Evolutionary conservation across 2,329 filamentous ascomycete species (phyloP).

Genomic region (Cryphonectria naterciae): DNA sequence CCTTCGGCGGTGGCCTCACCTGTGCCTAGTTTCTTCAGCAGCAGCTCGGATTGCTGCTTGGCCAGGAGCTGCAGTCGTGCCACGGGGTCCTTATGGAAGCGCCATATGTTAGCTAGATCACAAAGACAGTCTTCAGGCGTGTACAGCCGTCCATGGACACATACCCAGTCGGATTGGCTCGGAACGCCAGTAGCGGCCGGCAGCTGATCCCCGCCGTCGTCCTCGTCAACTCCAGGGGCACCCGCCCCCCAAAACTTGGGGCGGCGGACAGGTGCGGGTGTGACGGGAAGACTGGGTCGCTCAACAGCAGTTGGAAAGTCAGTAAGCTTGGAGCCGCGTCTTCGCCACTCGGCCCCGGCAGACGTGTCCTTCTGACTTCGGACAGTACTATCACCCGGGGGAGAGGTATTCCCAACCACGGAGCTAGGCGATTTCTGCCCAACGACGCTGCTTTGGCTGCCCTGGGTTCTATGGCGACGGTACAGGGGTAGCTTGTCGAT

Average conservation of each 20-base stretch:
- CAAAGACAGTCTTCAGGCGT: conserved; percentile 57
- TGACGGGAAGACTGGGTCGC: conserved; percentile 86
- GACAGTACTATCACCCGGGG: conserved; percentile 28
- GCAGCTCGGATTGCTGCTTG: conserved; percentile 65
- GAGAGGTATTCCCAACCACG: conserved; percentile 9
- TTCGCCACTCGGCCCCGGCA: conserved; percentile 32
- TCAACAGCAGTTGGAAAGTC: conserved; percentile 86
- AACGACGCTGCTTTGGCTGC: conserved; percentile 39
- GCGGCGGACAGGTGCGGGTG: conserved; percentile 77
- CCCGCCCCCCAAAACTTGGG: conserved; percentile 67
- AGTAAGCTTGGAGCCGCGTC: conserved; percentile 68
- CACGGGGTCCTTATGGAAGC: conserved; percentile 66
- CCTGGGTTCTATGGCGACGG: conserved; percentile 43
- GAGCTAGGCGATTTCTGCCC: conserved; percentile 33
- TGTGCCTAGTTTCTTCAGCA: conserved; percentile 57
- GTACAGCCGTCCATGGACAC: conserved; percentile 63
- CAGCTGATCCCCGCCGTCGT: conserved; percentile 61
- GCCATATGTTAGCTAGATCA: conserved; percentile 58
- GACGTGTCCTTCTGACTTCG: conserved; percentile 25
- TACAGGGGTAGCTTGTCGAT: conserved; percentile 76
- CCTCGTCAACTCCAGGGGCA: conserved; percentile 50
- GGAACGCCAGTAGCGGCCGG: conserved; percentile 83
- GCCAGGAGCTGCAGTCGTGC: conserved; percentile 72
- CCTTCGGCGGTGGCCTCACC: conserved; percentile 33
- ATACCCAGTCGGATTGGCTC: conserved; percentile 91